Base-by-base conservation (phyloP, 352 stramenopile species). In the Ophiocytium majus region DNA sequence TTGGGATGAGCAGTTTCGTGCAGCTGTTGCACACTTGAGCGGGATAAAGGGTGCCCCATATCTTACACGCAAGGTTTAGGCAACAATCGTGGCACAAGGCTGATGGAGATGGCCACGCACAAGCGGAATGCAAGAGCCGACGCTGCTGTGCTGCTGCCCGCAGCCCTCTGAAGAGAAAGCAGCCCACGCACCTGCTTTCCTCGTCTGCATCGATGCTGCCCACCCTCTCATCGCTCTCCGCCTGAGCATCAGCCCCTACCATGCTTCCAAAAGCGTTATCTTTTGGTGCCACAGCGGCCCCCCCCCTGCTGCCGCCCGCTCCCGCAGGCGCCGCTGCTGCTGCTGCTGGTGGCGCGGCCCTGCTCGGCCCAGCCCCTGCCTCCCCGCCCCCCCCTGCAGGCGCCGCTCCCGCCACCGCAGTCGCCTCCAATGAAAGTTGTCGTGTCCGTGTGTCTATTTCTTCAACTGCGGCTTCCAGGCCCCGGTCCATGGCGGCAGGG, bases 401-500 rank as follows among this genome's bases (percentile, higher is more conserved):
- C n/a, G n/a, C n/a, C n/a, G n/a, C n/a, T n/a, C n/a, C n/a, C n/a
- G n/a, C n/a, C n/a, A n/a, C n/a, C n/a, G n/a, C n/a, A n/a, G n/a
- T n/a, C n/a, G n/a, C n/a, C n/a, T n/a, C n/a, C n/a, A 78, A 14
- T 14, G 66, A 78, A 14, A 78, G 17, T 43, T 78, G 32, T 17
- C 5, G 5, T 43, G 66, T 78, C 14, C 66, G 66, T 14, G 66
- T 17, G 14, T 78, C 66, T 78, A 78, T 14, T 14, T 78, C 66
- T 17, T 78, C 35, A 5, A 78, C 14, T 5, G 35, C 32, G 35
- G 66, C 32, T 14, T 78, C 66, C 32, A 78, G 32, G 5, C 35
- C 66, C 14, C 32, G 5, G 14, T 78, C 66, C 66, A 78, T 78
- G n/a, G n/a, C n/a, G n/a, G n/a, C n/a, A n/a, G n/a, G n/a, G n/a